phyloP scores from a whole-genome alignment of 495 filamentous ascomycete species.

The Wilcoxina mikolae region DNA sequence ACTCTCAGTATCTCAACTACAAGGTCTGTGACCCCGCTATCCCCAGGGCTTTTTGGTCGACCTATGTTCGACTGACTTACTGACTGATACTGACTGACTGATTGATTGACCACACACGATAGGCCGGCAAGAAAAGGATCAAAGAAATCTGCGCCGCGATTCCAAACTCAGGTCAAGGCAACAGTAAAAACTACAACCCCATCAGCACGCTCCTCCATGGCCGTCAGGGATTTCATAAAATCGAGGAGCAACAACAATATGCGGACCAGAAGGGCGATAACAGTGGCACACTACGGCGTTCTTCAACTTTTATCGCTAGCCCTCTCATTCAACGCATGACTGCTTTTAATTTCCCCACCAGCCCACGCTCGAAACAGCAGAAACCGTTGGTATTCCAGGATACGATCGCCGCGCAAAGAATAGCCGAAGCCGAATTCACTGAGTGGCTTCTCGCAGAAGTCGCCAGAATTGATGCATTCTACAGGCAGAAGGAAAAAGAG shows the following conservation, averaged over 20 bases:
- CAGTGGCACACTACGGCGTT: too few species aligned
- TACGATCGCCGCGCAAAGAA: slow-evolving; percentile 9
- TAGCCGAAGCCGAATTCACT: slow-evolving; percentile 43
- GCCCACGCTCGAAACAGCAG: background rate
- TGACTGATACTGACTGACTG: background rate
- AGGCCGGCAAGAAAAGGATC: slow-evolving; percentile 9
- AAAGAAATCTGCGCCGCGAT: background rate
- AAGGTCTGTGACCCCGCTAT: slow-evolving; percentile 12
- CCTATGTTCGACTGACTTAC: background rate
- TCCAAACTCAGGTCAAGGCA: background rate
- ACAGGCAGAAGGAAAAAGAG: slow-evolving; percentile 49
- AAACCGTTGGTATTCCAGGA: background rate
- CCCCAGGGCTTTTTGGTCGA: background rate
- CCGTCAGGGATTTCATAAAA: background rate
- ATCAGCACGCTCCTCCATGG: background rate
- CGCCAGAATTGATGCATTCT: slow-evolving; percentile 55
- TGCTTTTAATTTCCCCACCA: background rate
- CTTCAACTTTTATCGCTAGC: background rate
- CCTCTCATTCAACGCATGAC: background rate
- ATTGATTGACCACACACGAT: background rate
- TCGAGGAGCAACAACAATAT: background rate
- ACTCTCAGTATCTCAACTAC: slow-evolving; percentile 26
- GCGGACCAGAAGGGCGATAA: too few species aligned
- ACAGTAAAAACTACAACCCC: background rate
- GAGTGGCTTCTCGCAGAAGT: slow-evolving; percentile 48